A percentile compares a stretch with the other conserved stretches of the same genome.
These are phyloP conservation scores for Solanum clarkiae DNA, from an alignment of 257 asterid species.

Conservation along the genomic window DNA sequence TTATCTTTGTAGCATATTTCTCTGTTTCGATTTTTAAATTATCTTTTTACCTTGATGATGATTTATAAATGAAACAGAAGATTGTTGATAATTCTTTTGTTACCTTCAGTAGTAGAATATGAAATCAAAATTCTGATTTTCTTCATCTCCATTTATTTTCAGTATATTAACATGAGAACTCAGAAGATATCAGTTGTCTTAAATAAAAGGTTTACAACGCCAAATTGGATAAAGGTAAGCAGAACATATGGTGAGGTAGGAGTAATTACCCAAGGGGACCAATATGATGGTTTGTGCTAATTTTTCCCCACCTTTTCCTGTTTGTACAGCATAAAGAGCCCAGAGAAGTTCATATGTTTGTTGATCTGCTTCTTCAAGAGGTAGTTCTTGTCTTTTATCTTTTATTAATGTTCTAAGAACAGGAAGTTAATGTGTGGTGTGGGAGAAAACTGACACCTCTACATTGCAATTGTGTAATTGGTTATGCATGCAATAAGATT, in stretches of 20 bases:
- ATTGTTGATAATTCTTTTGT: neutral
- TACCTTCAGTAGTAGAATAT: neutral
- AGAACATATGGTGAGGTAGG: neutral
- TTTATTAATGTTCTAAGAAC: neutral
- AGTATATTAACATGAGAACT: constrained; percentile 82
- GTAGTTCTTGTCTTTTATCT: constrained; percentile 16
- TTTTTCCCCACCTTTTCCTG: neutral
- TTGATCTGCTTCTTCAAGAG: constrained; percentile 88
- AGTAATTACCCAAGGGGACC: neutral
- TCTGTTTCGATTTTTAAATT: neutral
- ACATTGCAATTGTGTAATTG: neutral
- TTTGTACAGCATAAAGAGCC: constrained; percentile 85
- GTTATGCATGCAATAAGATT: neutral
- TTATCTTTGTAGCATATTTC: neutral
- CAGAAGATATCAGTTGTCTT: constrained; percentile 66
- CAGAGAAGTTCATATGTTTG: constrained; percentile 97
- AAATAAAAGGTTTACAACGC: constrained; percentile 84
- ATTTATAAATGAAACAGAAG: neutral
- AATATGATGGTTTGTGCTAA: neutral
- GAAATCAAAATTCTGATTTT: neutral
- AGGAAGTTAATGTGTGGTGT: neutral
- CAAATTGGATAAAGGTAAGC: constrained; percentile 92
- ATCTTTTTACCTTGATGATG: neutral
- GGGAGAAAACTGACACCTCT: neutral
- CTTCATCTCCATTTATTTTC: constrained; percentile 17